Evolutionary conservation across 768 basidiomycete genomes (phyloP).

Genomic region (Coprinopsis sp.): DNA sequence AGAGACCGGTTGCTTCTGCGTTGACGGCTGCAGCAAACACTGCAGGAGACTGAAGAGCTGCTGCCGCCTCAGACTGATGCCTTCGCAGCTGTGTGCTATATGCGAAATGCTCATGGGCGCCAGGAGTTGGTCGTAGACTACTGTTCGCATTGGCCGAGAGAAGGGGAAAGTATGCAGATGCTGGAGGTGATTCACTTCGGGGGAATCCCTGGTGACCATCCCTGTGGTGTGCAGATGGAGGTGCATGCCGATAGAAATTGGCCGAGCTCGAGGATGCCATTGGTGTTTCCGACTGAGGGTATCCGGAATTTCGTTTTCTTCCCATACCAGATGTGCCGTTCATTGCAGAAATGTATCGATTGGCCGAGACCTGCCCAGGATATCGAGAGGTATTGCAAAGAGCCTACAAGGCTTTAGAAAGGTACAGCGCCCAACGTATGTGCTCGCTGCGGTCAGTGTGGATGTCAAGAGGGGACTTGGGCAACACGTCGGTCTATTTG

Average conservation of each 20-base stretch:
- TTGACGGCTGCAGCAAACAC: conserved; percentile 43
- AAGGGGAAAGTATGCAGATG: conserved; percentile 73
- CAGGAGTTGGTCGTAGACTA: conserved; percentile 54
- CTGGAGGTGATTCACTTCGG: conserved; percentile 62
- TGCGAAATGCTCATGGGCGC: conserved; percentile 71
- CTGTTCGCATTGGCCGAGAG: conserved; percentile 44
- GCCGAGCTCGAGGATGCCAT: conserved; percentile 34
- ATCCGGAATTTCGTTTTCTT: conserved; percentile 36
- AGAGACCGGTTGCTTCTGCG: conserved; percentile 46
- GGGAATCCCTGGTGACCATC: conserved; percentile 16
- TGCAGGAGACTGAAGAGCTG: conserved; percentile 42
- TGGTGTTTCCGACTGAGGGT: conserved; percentile 27
- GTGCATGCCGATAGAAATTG: conserved; percentile 25
- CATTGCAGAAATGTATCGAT: conserved; percentile 11
- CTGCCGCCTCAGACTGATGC: conserved; percentile 49
- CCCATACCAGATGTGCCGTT: conserved; percentile 35
- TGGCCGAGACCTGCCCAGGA: conserved; percentile 6
- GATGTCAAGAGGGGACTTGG: not conserved
- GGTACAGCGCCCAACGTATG: conserved; percentile 1
- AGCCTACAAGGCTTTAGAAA: not conserved
- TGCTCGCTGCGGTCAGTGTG: not conserved
- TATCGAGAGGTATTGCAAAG: not conserved
- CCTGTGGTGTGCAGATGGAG: conserved; percentile 20
- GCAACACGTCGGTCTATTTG: too few species aligned
- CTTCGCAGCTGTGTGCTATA: conserved; percentile 78